Base-by-base conservation (phyloP, 106 monocot genomes). In the Acorus gramineus region DNA sequence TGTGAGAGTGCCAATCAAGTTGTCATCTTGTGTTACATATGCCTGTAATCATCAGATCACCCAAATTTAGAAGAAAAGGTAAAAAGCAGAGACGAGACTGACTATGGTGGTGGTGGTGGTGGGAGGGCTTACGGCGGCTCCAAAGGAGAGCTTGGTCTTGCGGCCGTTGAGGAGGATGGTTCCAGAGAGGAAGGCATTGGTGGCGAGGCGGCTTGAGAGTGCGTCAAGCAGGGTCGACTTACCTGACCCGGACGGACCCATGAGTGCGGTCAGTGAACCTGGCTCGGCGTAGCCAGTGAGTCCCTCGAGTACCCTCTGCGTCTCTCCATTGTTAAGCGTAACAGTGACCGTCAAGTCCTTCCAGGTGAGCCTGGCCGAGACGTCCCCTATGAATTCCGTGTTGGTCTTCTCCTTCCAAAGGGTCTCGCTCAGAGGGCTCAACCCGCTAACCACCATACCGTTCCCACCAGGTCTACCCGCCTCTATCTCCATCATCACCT, bases 11-110 rank as follows among this genome's bases (percentile, higher is more conserved):
- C 84, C 87, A 6, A 87, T 84, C 79, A 87, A 62, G 67, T 81
- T 87, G 57, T 92, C 84, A 52, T 92, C 92, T 80, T 92, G 92
- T 2, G 92, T 92, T 58, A 92, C 87, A 51, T 92, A 92, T 7
- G 87, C 92, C 92, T 92, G 56, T 0, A 43, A 58, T 14, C 9
- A 8, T 14, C 9, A 8, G 14, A 64, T 9, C 14, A 14, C 28
- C 28, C 28, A 28, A 28, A 28, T 28, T 28, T 28, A 28, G 28
- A 28, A 28, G 28, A 28, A 28, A 28, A 28, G 28, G 28, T 28
- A 28, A 28, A 28, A 28, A 28, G 28, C 28, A 28, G 28, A 28
- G 28, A 28, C 28, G 28, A 28, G 28, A 28, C 28, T 28, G 28
- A 28, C 28, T 28, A 28, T 28, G 28, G 28, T 28, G 28, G 28